Evolutionary conservation across 2,329 filamentous ascomycete genomes (phyloP), one percentile per base, ranked within the genome.

Genomic region (Thelonectria rubi): DNA sequence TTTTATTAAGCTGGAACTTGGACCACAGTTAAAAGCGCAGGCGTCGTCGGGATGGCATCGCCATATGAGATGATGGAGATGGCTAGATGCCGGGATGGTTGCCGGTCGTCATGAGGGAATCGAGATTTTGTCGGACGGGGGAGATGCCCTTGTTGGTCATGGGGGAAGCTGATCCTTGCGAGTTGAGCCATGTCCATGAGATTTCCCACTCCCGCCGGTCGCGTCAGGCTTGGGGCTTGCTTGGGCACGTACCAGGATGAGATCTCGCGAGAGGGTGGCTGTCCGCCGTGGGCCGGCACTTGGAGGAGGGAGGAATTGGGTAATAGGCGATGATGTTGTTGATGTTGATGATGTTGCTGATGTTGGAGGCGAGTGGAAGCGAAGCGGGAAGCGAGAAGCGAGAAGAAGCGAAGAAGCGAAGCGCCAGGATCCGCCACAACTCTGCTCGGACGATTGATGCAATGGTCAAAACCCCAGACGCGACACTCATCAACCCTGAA

Each of bases 141-240:
- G 17, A 34, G 17, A 42, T 61, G 24, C 47, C 21, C 42, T 45
- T 45, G 42, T 45, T 45, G 17, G 42, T 14, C 42, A 26, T 55
- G 56, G 43, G 32, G 58, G 47, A 40, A 47, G 43, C n/a, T 30
- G 32, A 61, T 57, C 58, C 54, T 61, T 55, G 58, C 58, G 42
- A 40, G 47, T 34, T 55, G 15, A 47, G 18, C 51, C 46, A 54
- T 26, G 32, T 54, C 56, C 24, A 24, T 24, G n/a, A 14, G 37
- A 34, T 40, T 48, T 42, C 37, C 37, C 17, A 34, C 48, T 30
- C 30, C 30, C 32, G 39, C 30, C 46, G 39, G 34, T 45, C 42
- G n/a, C 52, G 58, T 34, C 51, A 30, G 32, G 47, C 39, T 51
- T 40, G 32, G 50, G 20, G 21, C 26, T 30, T 37, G 11, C 26